Evolutionary conservation across 2,329 filamentous ascomycete species (phyloP), one percentile per base, ranked within the genome.

Genomic region (Calonectria pauciramosa): DNA sequence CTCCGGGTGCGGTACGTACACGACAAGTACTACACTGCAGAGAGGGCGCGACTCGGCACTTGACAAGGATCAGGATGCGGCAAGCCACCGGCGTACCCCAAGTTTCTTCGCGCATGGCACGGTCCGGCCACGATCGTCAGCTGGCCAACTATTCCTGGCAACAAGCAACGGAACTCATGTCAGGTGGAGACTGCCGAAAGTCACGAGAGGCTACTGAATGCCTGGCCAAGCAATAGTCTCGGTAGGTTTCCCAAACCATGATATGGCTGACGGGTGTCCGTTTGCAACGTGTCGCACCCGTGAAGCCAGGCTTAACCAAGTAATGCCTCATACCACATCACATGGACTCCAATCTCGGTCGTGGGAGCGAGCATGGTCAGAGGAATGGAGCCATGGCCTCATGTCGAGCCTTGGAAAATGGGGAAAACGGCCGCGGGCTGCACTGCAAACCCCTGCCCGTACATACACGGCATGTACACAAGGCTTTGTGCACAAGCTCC

Each of bases 331-430:
- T 36, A 59, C 70, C 68, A 78, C 75, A 70, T 75, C 70, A 69
- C 69, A 54, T 64, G 51, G 60, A 65, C 68, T 56, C 52, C 63
- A 77, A 80, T 77, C 72, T 73, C 76, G 70, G 74, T 69, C 77
- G 52, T 63, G 68, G 54, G 73, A 74, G 67, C 49, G 36, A 69
- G 69, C 69, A 71, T 76, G 73, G 73, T 59, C 69, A 75, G 78
- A 75, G 68, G 69, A 72, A 78, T 72, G 65, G 73, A 71, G 76
- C 71, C 75, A 76, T 76, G 74, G 70, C 51, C 75, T 76, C 72
- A 77, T 77, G 65, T 54, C 56, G 68, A 76, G 68, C 36, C 41
- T 64, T 73, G 67, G 72, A 65, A 78, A 76, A 73, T 70, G 75
- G 72, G 63, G 66, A 75, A 76, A 76, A 71, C 63, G 63, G 68